A percentile compares a stretch with the other conserved stretches of the same genome.
Conservation (phyloP, 2,329 filamentous ascomycete species). For the Esteya vermicola region DNA sequence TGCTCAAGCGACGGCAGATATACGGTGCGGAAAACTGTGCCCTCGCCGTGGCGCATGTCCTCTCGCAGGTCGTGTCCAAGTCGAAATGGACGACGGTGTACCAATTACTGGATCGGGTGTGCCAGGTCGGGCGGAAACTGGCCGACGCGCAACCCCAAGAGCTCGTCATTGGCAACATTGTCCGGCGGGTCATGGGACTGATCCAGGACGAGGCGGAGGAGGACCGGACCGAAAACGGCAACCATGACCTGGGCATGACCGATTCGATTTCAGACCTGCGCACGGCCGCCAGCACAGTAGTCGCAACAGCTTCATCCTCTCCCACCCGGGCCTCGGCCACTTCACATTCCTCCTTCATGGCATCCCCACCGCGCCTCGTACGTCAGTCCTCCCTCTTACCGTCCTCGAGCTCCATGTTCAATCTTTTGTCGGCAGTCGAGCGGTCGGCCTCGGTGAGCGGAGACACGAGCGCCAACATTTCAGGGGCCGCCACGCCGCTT, state of each 20-base stretch:
- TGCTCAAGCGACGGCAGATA: conserved; percentile 85
- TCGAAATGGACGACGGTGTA: conserved; percentile 66
- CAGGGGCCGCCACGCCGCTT: conserved; percentile 35
- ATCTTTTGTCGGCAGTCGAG: conserved; percentile 57
- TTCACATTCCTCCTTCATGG: not conserved
- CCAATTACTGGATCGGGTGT: conserved; percentile 66
- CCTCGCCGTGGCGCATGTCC: conserved; percentile 76
- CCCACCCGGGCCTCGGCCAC: conserved; percentile 26
- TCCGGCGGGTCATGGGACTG: conserved; percentile 75
- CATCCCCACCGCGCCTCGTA: not conserved
- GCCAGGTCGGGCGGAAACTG: conserved; percentile 62
- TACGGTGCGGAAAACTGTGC: conserved; percentile 78
- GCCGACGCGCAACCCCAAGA: conserved; percentile 78
- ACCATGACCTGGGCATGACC: too few species aligned
- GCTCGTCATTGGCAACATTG: conserved; percentile 87
- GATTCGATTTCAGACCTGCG: conserved; percentile 31
- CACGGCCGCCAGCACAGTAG: not conserved
- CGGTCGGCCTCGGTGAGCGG: conserved; percentile 17
- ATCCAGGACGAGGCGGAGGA: conserved; percentile 86
- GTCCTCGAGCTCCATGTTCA: conserved; percentile 66
- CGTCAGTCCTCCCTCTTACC: conserved; percentile 22
- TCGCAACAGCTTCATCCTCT: conserved; percentile 37
- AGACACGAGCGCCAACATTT: conserved; percentile 12
- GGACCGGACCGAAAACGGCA: conserved; percentile 46
- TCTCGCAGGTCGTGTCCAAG: conserved; percentile 73